Percentiles rank a stretch among this genome's conserved stretches.
Evolutionary conservation across 208 protist species (phyloP).

Genomic region (Leishmania turanica): DNA sequence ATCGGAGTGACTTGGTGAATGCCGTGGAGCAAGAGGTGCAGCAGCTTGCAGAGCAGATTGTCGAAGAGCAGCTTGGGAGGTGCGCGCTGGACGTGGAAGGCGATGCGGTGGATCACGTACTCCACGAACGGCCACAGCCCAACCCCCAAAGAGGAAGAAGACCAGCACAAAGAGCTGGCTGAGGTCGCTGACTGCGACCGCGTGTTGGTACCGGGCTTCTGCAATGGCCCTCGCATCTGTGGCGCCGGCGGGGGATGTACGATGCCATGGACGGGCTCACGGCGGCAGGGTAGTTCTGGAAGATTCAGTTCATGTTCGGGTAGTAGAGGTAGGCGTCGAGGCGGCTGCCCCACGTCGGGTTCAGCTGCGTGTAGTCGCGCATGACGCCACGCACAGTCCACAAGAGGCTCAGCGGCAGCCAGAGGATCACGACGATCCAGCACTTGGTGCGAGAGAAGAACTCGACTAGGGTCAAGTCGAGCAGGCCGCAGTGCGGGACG

Average conservation of each 20-base stretch:
- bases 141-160: conserved; percentile 36
- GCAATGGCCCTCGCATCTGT: conserved; percentile 20
- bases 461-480: conserved; percentile 44
- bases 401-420: conserved; percentile 50
- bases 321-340: conserved; percentile 48
- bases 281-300: conserved; percentile 37
- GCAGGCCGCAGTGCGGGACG: conserved; percentile 47
- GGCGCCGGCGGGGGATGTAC: conserved; percentile 7
- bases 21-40: conserved; percentile 52
- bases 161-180: conserved; percentile 22
- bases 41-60: conserved; percentile 39
- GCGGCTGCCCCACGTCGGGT: conserved; percentile 25
- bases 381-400: conserved; percentile 39
- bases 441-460: conserved; percentile 59
- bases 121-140: conserved; percentile 46
- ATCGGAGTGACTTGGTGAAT: conserved; percentile 68
- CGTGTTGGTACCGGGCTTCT: conserved; percentile 29
- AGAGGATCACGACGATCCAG: conserved; percentile 43
- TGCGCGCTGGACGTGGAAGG: conserved; percentile 48
- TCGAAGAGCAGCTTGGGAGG: conserved; percentile 33
- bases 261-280: conserved; percentile 11
- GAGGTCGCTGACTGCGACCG: conserved; percentile 32
- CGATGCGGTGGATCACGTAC: conserved; percentile 51
- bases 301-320: conserved; percentile 46
- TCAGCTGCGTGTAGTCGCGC: conserved; percentile 34